Evolutionary conservation across 78 protist species (phyloP).

Genomic region (Bigelowiella natans): DNA sequence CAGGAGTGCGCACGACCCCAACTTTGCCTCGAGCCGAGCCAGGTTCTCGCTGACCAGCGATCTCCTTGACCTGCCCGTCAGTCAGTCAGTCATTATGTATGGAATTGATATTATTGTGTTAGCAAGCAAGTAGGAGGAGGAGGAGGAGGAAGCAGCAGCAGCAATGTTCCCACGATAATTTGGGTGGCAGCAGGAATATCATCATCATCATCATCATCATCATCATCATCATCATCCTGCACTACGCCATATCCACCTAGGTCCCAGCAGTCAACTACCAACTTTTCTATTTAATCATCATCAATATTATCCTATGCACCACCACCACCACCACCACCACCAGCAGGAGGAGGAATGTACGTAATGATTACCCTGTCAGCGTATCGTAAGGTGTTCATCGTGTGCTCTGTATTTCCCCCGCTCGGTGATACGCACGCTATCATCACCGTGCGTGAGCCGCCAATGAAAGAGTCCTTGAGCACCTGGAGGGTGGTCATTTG

Average conservation of each 20-base stretch:
- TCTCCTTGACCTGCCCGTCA: background rate
- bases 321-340: background rate
- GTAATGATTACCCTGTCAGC: conserved; percentile 44
- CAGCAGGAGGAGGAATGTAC: too few species aligned
- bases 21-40: too few species aligned
- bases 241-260: background rate
- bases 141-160: too few species aligned
- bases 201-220: too few species aligned
- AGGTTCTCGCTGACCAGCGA: background rate
- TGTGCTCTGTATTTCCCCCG: conserved; percentile 17
- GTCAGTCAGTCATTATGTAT: background rate
- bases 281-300: background rate
- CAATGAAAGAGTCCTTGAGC: conserved; percentile 1
- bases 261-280: background rate
- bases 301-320: background rate
- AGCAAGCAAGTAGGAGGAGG: background rate
- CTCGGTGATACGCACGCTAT: conserved; percentile 36
- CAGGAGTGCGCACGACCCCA: too few species aligned
- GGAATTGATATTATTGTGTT: background rate
- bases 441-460: conserved; percentile 37
- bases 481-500: background rate
- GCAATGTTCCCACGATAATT: too few species aligned
- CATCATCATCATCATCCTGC: background rate
- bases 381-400: conserved; percentile 51
- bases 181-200: too few species aligned